A percentile compares a stretch with the other conserved stretches of the same genome.
phyloP scores from a whole-genome alignment of 768 basidiomycete genomes.

The Tricholoma furcatifolium region DNA sequence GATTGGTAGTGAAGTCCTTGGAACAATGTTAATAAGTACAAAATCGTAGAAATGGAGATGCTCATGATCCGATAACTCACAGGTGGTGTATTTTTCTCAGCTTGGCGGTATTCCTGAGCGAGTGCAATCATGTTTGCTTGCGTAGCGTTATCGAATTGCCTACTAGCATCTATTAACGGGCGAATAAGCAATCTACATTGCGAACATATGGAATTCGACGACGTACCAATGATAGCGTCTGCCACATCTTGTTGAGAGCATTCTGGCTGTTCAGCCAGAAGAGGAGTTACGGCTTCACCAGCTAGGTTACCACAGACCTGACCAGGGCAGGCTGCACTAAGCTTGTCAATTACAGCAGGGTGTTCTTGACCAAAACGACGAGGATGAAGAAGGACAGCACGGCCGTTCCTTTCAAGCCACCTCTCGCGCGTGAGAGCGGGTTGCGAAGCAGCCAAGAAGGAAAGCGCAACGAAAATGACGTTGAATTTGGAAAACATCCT shows the following conservation, averaged over 20 bases:
- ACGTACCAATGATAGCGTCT: conserved; percentile 53
- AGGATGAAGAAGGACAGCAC: conserved; percentile 45
- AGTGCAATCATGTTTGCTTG: conserved; percentile 51
- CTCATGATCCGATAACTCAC: conserved; percentile 25
- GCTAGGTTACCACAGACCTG: conserved; percentile 48
- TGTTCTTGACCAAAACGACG: conserved; percentile 55
- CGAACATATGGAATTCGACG: background rate
- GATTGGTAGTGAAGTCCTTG: conserved; percentile 53
- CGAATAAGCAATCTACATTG: background rate
- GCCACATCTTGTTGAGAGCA: conserved; percentile 60
- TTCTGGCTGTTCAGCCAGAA: conserved; percentile 50
- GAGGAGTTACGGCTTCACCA: conserved; percentile 48
- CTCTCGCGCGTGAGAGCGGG: conserved; percentile 37
- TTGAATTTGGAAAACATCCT: conserved; percentile 31
- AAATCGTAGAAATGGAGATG: background rate
- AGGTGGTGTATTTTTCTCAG: conserved; percentile 61
- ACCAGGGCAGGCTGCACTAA: conserved; percentile 46
- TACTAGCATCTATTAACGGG: conserved; percentile 42
- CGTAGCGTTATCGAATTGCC: conserved; percentile 50
- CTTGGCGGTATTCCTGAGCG: conserved; percentile 52
- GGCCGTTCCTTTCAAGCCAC: conserved; percentile 49
- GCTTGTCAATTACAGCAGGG: conserved; percentile 43
- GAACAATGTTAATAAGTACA: background rate
- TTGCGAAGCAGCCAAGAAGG: conserved; percentile 27
- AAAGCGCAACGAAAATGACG: conserved; percentile 23